Evolutionary conservation across 2,329 filamentous ascomycete species (phyloP), one percentile per base, ranked within the genome.

Genomic region (Helotiales sp.): DNA sequence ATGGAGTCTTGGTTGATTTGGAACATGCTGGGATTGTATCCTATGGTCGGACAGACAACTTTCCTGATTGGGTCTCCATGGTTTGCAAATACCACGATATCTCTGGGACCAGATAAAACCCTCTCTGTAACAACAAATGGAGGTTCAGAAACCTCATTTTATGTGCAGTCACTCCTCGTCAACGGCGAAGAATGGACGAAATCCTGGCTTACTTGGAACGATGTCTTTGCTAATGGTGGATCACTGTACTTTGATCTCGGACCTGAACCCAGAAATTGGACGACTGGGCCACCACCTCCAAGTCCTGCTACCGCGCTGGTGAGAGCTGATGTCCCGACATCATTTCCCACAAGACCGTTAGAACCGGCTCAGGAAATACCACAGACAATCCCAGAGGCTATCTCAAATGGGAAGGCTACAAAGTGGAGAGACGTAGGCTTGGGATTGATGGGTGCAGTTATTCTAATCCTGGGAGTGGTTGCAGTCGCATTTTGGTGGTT

Each of bases 1-100:
- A 91, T 92, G 89, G 88, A 92, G 75, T 87, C 85, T 13, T 91
- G 88, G 86, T 77, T 90, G 5, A 77, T 90, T 15, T 91, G 89
- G 86, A 86, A 85, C 70, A 89, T 90, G 83, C 82, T 91, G 28
- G 89, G 89, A 1, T 78, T 91, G 40, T 91, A 90, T 70, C 89
- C 89, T 2, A 80, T 92, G 69, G 90, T 88, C 0, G 88, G 87
- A 0, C 89, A 91, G 78, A 87, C 88, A 0, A 89, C 86, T 1
- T 91, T 91, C 76, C 79, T 91, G 20, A 80, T 91, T 59, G 85
- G 85, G 1, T 87, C 86, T 8, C 88, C 89, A 0, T 90, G 87
- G 86, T 88, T 90, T 73, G 77, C 77, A 0, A 0, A 87, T 47
- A 79, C 91, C 66, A 87, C 81, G 0, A 85, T 92, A 30, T 47